A percentile compares a stretch with the other conserved stretches of the same genome.
Conservation (phyloP, 345 rosid genomes). For the Brassica juncea region DNA sequence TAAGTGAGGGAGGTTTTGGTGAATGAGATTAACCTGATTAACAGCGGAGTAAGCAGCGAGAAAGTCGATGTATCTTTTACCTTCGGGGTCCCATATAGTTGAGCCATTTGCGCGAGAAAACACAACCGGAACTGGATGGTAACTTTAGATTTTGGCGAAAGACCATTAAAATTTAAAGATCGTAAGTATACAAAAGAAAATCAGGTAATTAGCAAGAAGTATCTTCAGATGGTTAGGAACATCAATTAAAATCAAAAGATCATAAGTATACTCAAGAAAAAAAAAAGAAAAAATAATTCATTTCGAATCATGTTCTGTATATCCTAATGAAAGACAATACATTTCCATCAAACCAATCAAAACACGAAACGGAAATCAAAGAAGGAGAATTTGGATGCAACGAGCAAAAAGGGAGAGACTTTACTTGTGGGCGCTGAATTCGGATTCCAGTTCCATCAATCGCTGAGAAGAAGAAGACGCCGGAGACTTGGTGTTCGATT, state of each 20-base stretch:
- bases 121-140: slow-evolving; percentile 95
- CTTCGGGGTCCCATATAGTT: slow-evolving; percentile 88
- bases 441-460: slow-evolving; percentile 69
- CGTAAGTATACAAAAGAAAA: too few relatives aligned
- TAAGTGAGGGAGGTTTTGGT: background rate
- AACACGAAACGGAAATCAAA: background rate
- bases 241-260: too few relatives aligned
- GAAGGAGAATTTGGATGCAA: background rate
- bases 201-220: too few relatives aligned
- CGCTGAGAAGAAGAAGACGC: slow-evolving; percentile 52
- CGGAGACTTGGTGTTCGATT: slow-evolving; percentile 40
- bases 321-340: too few relatives aligned
- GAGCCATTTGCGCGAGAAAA: slow-evolving; percentile 92
- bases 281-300: too few relatives aligned
- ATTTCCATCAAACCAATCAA: too few relatives aligned
- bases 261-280: too few relatives aligned
- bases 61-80: slow-evolving; percentile 87
- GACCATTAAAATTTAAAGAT: too few relatives aligned
- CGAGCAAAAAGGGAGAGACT: slow-evolving; percentile 25
- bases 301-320: too few relatives aligned
- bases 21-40: slow-evolving; percentile 62
- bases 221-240: too few relatives aligned
- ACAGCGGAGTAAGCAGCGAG: slow-evolving; percentile 93
- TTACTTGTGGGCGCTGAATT: slow-evolving; percentile 89
- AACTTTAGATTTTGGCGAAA: slow-evolving; percentile 46